Evolutionary conservation across 2,329 filamentous ascomycete species (phyloP).

Genomic region (Coniochaeta sp.): DNA sequence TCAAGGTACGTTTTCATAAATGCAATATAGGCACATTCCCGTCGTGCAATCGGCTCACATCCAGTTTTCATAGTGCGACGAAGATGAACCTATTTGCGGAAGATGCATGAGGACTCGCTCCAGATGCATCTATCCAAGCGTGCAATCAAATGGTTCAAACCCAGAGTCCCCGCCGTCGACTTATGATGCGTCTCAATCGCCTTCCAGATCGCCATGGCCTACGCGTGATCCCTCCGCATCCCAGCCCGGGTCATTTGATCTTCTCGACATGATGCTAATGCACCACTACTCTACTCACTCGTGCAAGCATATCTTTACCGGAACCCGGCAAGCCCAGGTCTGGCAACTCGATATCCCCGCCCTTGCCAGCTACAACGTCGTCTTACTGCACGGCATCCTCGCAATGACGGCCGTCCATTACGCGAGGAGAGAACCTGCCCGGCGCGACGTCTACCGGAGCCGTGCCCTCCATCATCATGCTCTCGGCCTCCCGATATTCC

Average conservation of each 20-base stretch:
- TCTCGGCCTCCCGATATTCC: background rate
- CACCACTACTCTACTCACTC: background rate
- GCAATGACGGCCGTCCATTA: background rate
- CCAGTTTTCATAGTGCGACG: background rate
- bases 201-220: background rate
- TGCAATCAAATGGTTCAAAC: background rate
- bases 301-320: conserved; percentile 1
- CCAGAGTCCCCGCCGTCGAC: background rate
- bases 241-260: background rate
- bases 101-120: conserved; percentile 2
- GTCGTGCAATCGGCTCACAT: background rate
- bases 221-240: background rate
- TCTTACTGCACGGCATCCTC: background rate
- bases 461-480: background rate
- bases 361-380: background rate
- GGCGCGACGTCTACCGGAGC: conserved; percentile 1
- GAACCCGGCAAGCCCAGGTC: background rate
- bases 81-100: background rate
- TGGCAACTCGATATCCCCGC: background rate
- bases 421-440: background rate
- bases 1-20: background rate
- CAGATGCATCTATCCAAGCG: background rate
- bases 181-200: background rate
- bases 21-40: background rate
- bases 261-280: conserved; percentile 2